Conservation (phyloP, 371 early-diverging fungal species). For the Umbelopsis sp. region DNA sequence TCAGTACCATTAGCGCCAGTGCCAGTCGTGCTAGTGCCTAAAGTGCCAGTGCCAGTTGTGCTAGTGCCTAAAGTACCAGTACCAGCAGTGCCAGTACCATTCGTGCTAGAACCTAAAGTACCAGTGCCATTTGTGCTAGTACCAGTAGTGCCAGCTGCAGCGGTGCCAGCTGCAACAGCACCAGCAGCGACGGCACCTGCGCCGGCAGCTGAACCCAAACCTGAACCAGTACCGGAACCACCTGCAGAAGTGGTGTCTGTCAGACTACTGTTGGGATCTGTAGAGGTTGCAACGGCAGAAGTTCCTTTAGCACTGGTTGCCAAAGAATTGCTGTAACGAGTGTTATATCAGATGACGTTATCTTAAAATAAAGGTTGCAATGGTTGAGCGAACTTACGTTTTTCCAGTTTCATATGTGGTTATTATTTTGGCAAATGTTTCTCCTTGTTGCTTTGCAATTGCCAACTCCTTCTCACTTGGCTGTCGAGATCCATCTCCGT, state of each 20-base stretch:
- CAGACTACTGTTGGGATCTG: neutral
- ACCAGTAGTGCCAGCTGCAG: neutral
- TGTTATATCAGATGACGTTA: too few species aligned
- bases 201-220: too few species aligned
- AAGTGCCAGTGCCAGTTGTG: too few species aligned
- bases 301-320: neutral
- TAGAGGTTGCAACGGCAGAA: neutral
- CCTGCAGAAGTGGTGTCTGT: too few species aligned
- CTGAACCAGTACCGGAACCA: too few species aligned
- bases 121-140: neutral
- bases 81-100: too few species aligned
- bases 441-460: constrained; percentile 62
- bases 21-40: too few species aligned
- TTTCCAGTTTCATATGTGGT: constrained; percentile 22
- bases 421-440: constrained; percentile 54
- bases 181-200: too few species aligned
- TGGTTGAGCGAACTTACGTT: neutral
- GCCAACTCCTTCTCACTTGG: constrained; percentile 64
- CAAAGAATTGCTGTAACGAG: neutral
- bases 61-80: too few species aligned
- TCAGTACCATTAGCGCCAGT: neutral
- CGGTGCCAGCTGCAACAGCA: neutral
- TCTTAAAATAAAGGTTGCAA: neutral
- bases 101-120: too few species aligned
- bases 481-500: constrained; percentile 48